phyloP scores from a whole-genome alignment of 371 early-diverging fungal species.

The Mucor circinelloides region DNA sequence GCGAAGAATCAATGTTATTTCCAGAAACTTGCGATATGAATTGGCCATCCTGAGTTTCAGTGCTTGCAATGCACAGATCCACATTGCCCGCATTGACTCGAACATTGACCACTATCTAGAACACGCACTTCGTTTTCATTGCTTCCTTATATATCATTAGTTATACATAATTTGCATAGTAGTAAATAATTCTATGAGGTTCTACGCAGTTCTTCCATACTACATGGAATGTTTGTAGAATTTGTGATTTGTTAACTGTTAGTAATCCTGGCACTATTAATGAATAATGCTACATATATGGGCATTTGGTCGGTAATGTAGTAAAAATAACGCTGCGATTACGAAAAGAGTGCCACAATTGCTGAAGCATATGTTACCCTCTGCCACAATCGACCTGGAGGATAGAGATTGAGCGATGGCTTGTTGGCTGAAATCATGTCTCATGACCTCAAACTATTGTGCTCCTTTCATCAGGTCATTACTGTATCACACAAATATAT shows the following conservation, averaged over 20 bases:
- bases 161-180: no score
- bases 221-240: no score
- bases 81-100: no score
- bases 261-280: not conserved
- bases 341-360: not conserved
- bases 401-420: not conserved
- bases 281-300: not conserved
- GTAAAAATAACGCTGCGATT: not conserved
- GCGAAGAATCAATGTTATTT: not conserved
- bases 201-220: no score
- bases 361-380: not conserved
- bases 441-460: not conserved
- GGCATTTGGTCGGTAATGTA: not conserved
- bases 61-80: no score
- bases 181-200: no score
- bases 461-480: not conserved
- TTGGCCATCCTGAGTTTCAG: no score
- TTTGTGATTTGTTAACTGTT: not conserved
- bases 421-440: not conserved
- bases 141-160: no score
- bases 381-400: not conserved
- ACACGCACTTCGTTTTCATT: no score
- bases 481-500: not conserved
- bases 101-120: no score
- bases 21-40: not conserved